Evolutionary conservation across 2,329 filamentous ascomycete species (phyloP).

Genomic region (Colletotrichum falcatum): DNA sequence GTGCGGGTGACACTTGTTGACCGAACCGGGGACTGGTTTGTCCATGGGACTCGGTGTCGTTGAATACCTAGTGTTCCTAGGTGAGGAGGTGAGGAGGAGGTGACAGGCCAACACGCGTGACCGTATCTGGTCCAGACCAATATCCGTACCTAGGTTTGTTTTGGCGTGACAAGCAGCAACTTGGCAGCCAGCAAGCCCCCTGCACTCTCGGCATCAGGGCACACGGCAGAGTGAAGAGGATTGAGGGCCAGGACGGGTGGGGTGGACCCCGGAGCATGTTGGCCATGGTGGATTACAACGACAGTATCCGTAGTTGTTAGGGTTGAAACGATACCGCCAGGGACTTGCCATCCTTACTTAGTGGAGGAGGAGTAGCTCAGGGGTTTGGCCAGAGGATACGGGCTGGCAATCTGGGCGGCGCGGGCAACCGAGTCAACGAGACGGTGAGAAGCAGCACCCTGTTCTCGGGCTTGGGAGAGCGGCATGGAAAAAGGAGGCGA

Average conservation of each 20-base stretch:
- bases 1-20: slow-evolving; percentile 39
- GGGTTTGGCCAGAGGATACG: slow-evolving; percentile 15
- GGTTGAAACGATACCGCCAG: slow-evolving; percentile 9
- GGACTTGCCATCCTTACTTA: slow-evolving; percentile 8
- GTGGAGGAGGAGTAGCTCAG: slow-evolving; percentile 5
- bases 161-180: slow-evolving; percentile 24
- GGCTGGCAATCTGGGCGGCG: slow-evolving; percentile 20
- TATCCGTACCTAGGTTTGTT: neutral
- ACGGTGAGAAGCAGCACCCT: slow-evolving; percentile 6
- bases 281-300: neutral
- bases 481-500: slow-evolving; percentile 37
- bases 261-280: slow-evolving; percentile 5
- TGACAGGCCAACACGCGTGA: slow-evolving; percentile 18
- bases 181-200: slow-evolving; percentile 11
- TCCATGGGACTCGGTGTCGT: slow-evolving; percentile 10
- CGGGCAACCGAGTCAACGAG: slow-evolving; percentile 21
- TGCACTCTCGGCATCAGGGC: slow-evolving; percentile 1
- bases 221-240: slow-evolving; percentile 19
- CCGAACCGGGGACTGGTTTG: slow-evolving; percentile 16
- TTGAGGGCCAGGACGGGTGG: slow-evolving; percentile 3
- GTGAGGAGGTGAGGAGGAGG: no score
- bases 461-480: neutral
- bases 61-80: no score
- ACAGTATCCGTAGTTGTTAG: slow-evolving; percentile 4
- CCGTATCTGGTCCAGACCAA: slow-evolving; percentile 17